phyloP scores from a whole-genome alignment of 805 yeast genomes.

The Teunomyces panamensis region DNA sequence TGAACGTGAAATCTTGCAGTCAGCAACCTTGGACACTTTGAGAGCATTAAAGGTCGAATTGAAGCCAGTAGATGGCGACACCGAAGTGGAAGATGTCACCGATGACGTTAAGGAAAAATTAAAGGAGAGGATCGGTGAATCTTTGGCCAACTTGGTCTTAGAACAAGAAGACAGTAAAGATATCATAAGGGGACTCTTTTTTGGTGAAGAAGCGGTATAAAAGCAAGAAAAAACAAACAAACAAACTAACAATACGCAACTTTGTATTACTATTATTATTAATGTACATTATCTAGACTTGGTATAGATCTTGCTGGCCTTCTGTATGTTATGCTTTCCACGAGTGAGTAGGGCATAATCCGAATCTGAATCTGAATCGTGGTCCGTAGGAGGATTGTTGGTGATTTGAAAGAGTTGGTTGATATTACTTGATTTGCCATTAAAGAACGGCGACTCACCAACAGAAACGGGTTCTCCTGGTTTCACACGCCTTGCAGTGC shows the following conservation, averaged over 20 bases:
- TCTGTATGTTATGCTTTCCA: background rate
- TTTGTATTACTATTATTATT: background rate
- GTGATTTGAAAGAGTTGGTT: slow-evolving; percentile 1
- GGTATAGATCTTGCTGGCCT: slow-evolving; percentile 1
- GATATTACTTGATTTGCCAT: background rate
- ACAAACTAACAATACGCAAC: too few species aligned
- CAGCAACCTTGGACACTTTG: slow-evolving; percentile 53
- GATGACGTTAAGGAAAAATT: slow-evolving; percentile 41
- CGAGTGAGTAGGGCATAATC: background rate
- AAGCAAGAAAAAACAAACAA: background rate
- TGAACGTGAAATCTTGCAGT: slow-evolving; percentile 48
- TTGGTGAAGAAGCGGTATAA: slow-evolving; percentile 50
- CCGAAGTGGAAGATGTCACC: slow-evolving; percentile 29
- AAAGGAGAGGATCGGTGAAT: slow-evolving; percentile 57
- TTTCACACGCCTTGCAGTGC: slow-evolving; percentile 3
- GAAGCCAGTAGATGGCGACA: slow-evolving; percentile 24
- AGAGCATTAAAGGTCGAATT: slow-evolving; percentile 40
- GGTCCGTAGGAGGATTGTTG: background rate
- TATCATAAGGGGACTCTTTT: slow-evolving; percentile 63
- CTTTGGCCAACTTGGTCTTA: slow-evolving; percentile 49
- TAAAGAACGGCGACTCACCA: slow-evolving; percentile 35
- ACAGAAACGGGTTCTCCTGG: slow-evolving; percentile 39
- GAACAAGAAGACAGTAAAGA: slow-evolving; percentile 47
- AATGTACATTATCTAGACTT: slow-evolving; percentile 6
- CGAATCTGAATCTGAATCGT: slow-evolving; percentile 1